Base-by-base conservation (phyloP, 345 rosid species). In the Lagerstroemia speciosa region DNA sequence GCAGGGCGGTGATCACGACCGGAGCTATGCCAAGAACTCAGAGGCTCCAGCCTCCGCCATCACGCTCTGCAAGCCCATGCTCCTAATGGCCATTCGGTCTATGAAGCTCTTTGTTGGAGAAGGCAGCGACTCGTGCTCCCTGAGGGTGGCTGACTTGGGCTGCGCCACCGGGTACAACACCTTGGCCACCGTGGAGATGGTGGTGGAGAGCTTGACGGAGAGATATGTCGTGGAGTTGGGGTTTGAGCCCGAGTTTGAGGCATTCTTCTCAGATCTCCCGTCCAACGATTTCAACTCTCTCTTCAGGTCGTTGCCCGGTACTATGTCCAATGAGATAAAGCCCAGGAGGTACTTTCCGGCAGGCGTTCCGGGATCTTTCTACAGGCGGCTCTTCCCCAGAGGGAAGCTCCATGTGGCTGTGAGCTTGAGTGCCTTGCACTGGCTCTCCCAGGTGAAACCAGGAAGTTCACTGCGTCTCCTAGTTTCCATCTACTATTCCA, bases 81-180 rank as follows among this genome's bases (percentile, higher is more conserved):
- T 85, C 66, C 75, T 80, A 48, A 67, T 65, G 8, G 81, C 87
- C 60, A 77, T 85, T 37, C 73, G 73, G 32, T 81, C 85, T 48
- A 68, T 77, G 71, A 75, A 73, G 68, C 80, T 81, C 67, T 63
- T 76, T 68, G 32, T 61, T 50, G 43, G 50, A 20, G 50, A 2
- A 1, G 64, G 74, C 3, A 9, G 68, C 65, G 37, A 38, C 16
- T 38, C 46, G 1, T 64, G 71, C 61, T 75, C 84, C 40, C 0
- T 85, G 41, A 80, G 78, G 69, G 76, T 86, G 41, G 79, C 79
- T 36, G 90, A 86, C 66, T 75, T 83, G 66, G 90, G 90, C 46
- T 86, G 90, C 64, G 90, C 87, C 43, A 81, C 86, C 40, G 90
- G 86, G 22, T 71, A 80, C 78, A 83, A 86, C 71, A 78, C 90